Evolutionary conservation across 495 filamentous ascomycete genomes (phyloP).

Genomic region (Apiosordaria backusii): DNA sequence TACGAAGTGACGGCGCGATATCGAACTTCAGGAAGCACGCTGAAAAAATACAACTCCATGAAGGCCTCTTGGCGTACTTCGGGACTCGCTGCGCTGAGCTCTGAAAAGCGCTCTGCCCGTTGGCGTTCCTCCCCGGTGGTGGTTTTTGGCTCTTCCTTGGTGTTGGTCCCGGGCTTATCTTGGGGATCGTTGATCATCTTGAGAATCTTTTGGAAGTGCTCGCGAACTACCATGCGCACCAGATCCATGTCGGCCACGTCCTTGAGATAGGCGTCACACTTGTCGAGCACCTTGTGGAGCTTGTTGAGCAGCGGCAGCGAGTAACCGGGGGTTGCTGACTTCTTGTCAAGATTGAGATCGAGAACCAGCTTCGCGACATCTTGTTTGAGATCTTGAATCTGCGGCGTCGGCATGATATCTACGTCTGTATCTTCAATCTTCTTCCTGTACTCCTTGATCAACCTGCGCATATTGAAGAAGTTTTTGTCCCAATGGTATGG

Average conservation of each 20-base stretch:
- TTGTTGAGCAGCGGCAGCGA: slow-evolving; percentile 31
- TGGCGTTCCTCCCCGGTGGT: neutral
- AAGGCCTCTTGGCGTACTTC: slow-evolving; percentile 40
- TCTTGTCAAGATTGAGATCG: slow-evolving; percentile 10
- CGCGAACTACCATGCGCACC: slow-evolving; percentile 32
- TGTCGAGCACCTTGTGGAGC: slow-evolving; percentile 37
- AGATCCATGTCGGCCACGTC: slow-evolving; percentile 23
- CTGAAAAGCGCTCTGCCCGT: slow-evolving; percentile 25
- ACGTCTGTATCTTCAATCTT: slow-evolving; percentile 20
- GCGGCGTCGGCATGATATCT: slow-evolving; percentile 1
- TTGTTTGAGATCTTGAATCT: slow-evolving; percentile 11
- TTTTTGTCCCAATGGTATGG: slow-evolving; percentile 45
- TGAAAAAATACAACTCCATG: slow-evolving; percentile 42
- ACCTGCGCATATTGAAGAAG: slow-evolving; percentile 34
- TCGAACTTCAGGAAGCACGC: slow-evolving; percentile 34
- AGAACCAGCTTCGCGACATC: slow-evolving; percentile 19
- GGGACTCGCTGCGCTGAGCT: slow-evolving; percentile 36
- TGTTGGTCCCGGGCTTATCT: slow-evolving; percentile 12
- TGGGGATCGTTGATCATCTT: slow-evolving; percentile 32
- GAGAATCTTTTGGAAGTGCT: slow-evolving; percentile 39
- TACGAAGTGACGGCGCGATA: slow-evolving; percentile 24
- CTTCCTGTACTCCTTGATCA: slow-evolving; percentile 33
- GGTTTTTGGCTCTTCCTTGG: neutral
- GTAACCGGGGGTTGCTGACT: slow-evolving; percentile 23
- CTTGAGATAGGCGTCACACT: slow-evolving; percentile 31